These are phyloP conservation scores for Arctostaphylos glauca DNA, from an alignment of 148 eudicot genomes.

Conservation along the genomic window DNA sequence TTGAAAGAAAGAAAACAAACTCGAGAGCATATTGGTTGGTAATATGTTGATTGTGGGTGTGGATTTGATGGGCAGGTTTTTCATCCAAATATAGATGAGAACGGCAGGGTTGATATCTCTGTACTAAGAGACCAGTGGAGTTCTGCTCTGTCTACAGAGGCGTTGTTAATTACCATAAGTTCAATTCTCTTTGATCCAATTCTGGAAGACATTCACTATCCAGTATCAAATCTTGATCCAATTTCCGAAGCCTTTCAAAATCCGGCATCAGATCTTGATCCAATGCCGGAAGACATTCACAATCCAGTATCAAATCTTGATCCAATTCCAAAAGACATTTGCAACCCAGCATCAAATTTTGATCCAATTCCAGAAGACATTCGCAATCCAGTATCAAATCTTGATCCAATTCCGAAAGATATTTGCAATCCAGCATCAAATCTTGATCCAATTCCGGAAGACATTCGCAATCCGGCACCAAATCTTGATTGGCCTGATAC, in stretches of 20 bases:
- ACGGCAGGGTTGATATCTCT: background rate
- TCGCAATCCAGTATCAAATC: no score
- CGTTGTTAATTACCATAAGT: conserved; percentile 6
- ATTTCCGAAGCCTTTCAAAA: background rate
- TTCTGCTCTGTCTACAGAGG: conserved; percentile 7
- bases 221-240: background rate
- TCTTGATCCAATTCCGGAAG: no score
- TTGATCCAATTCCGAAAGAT: no score
- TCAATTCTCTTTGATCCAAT: conserved; percentile 12
- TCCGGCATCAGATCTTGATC: background rate
- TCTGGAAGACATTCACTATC: background rate
- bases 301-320: background rate
- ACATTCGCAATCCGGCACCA: background rate
- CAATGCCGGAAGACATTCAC: background rate
- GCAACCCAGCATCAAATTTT: no score
- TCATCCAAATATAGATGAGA: conserved; percentile 9
- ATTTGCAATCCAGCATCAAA: no score
- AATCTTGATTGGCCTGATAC: background rate
- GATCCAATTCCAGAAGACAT: no score
- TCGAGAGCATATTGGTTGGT: no score
- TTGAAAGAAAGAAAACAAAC: no score
- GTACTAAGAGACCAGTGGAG: conserved; percentile 9
- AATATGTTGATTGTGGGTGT: background rate
- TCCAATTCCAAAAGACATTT: background rate
- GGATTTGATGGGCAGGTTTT: background rate